Evolutionary conservation across 2,329 filamentous ascomycete genomes (phyloP), one percentile per base, ranked within the genome.

Genomic region (Emmonsiellopsis sp.): DNA sequence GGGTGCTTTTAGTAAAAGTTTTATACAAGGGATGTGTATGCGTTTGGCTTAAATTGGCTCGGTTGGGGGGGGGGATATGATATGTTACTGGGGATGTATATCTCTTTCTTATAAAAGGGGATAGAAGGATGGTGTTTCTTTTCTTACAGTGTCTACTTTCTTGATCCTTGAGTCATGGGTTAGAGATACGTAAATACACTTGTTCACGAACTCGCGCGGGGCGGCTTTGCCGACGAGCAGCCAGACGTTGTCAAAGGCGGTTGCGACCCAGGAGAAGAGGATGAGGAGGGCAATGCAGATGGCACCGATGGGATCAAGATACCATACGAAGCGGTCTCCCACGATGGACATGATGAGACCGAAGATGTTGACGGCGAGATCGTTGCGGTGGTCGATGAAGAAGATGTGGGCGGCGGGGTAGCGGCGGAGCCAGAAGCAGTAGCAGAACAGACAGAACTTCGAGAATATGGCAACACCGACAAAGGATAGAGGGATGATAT

Each of bases 241-340:
- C 73, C 78, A 80, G 11, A 84, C 78, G 57, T 84, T 79, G 58
- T 83, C 81, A 53, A 79, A 80, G 3, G 80, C 80, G 47, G 83
- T 83, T 51, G 76, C 67, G 9, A 77, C 73, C 81, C 81, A 84
- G 16, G 81, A 83, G 61, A 78, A 77, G 55, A 83, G 74, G 59
- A 84, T 82, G 58, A 83, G 72, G 34, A 83, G 66, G 5, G 79
- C 81, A 52, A 84, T 82, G 51, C 78, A 67, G 40, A 84, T 80
- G 60, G 81, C 81, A 41, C 81, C 81, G 35, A 82, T 70, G 0
- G 80, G 79, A 56, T 83, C 81, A n/a, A 82, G 68, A 57, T 77
- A 83, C 81, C 81, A 84, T 8, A 78, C 74, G 15, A 56, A 54
- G 32, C 73, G 70, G 59, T 74, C 74, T 30, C 78, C 79, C 30